Evolutionary conservation across 331 rosid species (phyloP).

Genomic region (Pyrus hybrid): DNA sequence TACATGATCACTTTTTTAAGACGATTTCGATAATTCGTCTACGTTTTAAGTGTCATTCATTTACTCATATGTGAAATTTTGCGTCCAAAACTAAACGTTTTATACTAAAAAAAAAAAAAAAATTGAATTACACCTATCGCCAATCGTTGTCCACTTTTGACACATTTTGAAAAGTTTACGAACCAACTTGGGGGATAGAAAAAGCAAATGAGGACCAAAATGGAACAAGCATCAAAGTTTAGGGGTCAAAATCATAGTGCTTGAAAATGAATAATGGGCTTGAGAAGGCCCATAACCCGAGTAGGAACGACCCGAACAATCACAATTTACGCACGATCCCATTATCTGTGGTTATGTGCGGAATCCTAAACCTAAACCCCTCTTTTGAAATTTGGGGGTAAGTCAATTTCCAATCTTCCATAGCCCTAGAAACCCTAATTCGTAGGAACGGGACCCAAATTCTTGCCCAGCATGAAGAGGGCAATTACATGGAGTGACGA

Average conservation of each 20-base stretch:
- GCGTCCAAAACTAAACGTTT: accelerated
- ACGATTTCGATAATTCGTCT: too few relatives aligned
- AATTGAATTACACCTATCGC: too few relatives aligned
- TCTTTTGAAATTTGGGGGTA: background rate
- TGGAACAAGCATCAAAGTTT: background rate
- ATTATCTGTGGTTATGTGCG: background rate
- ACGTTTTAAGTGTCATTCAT: background rate
- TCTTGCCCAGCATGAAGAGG: constrained; percentile 55
- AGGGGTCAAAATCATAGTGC: background rate
- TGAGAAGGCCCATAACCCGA: background rate
- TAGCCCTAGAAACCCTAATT: constrained; percentile 1
- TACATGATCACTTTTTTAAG: background rate
- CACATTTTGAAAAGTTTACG: too few relatives aligned
- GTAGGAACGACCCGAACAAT: background rate
- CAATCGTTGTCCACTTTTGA: too few relatives aligned
- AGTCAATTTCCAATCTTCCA: background rate
- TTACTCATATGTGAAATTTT: background rate
- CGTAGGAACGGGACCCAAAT: background rate
- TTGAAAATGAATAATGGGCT: background rate
- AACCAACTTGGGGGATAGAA: too few relatives aligned
- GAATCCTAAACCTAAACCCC: background rate
- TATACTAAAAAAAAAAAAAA: too few relatives aligned
- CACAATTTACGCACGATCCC: background rate
- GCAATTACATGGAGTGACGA: constrained; percentile 67
- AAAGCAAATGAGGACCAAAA: background rate